These are phyloP conservation scores for Phytophthora pluvialis DNA, from an alignment of 352 stramenopile species.

Conservation along the genomic window DNA sequence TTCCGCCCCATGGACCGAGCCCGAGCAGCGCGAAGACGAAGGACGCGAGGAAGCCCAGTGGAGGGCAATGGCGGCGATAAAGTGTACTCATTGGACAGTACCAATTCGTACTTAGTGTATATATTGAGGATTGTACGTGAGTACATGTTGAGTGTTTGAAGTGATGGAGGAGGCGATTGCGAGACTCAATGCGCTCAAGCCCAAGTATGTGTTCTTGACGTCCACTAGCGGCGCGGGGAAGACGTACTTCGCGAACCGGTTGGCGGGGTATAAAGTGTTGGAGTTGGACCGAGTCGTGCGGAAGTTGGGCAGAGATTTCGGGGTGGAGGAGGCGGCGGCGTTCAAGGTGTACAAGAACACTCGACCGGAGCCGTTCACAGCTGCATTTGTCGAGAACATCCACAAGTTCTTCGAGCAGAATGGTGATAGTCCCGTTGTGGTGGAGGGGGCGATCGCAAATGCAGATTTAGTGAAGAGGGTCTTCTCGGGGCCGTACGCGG, in stretches of 20 bases:
- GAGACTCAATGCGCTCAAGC: constrained; percentile 1
- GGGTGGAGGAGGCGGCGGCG: neutral
- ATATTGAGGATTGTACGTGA: neutral
- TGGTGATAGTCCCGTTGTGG: neutral
- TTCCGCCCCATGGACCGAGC: constrained; percentile 68
- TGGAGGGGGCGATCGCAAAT: constrained; percentile 22
- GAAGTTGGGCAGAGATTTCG: neutral
- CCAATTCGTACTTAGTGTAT: constrained; percentile 24
- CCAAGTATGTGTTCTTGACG: constrained; percentile 21
- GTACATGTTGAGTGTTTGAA: neutral
- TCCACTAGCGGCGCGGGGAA: constrained; percentile 19
- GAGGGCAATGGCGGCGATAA: neutral
- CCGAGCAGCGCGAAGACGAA: constrained; percentile 11
- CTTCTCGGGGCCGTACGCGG: constrained; percentile 13
- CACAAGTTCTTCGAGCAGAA: constrained; percentile 17
- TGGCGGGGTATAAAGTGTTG: constrained; percentile 12
- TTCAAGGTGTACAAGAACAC: constrained; percentile 25
- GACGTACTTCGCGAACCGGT: constrained; percentile 14
- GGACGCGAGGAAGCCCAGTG: neutral
- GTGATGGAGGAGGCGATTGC: constrained; percentile 18
- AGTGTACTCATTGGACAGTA: constrained; percentile 7
- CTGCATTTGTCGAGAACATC: constrained; percentile 9
- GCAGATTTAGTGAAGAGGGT: constrained; percentile 18
- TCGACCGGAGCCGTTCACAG: constrained; percentile 5
- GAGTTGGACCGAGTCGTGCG: constrained; percentile 21